Base-by-base conservation (phyloP, 176 grass and related monocot genomes). In the Microstegium vimineum region DNA sequence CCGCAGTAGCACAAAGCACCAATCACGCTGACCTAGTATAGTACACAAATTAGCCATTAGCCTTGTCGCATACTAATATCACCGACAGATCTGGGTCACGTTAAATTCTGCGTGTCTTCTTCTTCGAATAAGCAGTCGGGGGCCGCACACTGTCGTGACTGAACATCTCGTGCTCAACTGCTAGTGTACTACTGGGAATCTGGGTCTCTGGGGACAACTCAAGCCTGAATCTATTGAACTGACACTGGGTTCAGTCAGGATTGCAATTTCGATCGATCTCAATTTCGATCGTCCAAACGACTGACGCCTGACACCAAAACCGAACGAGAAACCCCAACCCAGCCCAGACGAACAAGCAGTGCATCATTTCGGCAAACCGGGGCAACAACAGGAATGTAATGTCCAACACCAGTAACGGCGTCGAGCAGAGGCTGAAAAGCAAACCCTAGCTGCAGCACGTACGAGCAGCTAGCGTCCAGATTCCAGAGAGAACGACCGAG, bases 371-470 rank as follows among this genome's bases (percentile, higher is more conserved):
- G 2, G 16, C 13, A 22, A 76, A 37, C 22, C 16, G 4, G 1
- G 15, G n/a, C n/a, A n/a, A n/a, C n/a, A n/a, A n/a, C n/a, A n/a
- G n/a, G n/a, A n/a, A n/a, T n/a, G n/a, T n/a, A n/a, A n/a, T n/a
- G n/a, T n/a, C n/a, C n/a, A n/a, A n/a, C n/a, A 42, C 7, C 31
- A 16, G 10, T 1, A 36, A 42, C 40, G 40, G 40, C 11, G 40
- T 11, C 40, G 40, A 33, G 71, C 71, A 33, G 47, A 34, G n/a
- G n/a, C 7, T 6, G 45, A 2, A 70, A 57, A 10, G 51, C 49
- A 75, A 75, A 75, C 73, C 73, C 73, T 59, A 75, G 37, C 46
- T 3, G 30, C 10, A n/a, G n/a, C n/a, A n/a, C n/a, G n/a, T n/a
- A 10, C 43, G 33, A 68, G 38, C 8, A 6, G 64, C 30, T n/a